Base-by-base conservation (phyloP, 2,329 filamentous ascomycete genomes). In the Diaporthe vexans region DNA sequence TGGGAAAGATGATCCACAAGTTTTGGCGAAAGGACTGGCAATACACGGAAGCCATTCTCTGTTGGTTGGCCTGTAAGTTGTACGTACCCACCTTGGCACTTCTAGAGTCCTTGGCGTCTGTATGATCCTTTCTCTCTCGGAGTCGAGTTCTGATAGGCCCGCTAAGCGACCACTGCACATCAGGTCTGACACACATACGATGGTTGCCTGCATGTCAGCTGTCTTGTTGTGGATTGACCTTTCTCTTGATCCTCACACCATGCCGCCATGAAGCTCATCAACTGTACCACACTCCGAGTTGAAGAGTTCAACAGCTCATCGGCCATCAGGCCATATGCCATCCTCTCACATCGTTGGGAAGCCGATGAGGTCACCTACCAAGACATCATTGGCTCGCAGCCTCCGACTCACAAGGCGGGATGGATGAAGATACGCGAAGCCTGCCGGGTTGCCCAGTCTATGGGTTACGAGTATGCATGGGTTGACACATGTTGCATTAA, bases 261-360 rank as follows among this genome's bases (percentile, higher is more conserved):
- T 21, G 46, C 6, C 4, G 9, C 11, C 21, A 59, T 59, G 57
- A 40, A 59, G 35, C 57, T 59, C 11, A 19, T 59, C 33, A 59
- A 59, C 10, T 59, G 57, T 33, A 59, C 33, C 57, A 59, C 57
- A 24, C 33, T 59, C 37, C 33, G 57, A 24, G 37, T 59, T 21
- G 57, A 59, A 59, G 57, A 59, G 8, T 40, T 59, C 57, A 15
- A 40, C 57, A n/a, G 11, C 13, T 40, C 57, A 40, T 15, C 57
- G 40, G 2, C 17, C 19, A 35, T 4, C 3, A 4, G 15, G 10
- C 33, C 21, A 10, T 40, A 24, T 40, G 57, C 57, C 29, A 59
- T 40, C 6, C 21, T 59, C 37, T 59, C 33, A 6, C 57, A 59
- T 17, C 57, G 33, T 5, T 59, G 33, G 57, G 57, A 59, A 59